phyloP scores from a whole-genome alignment of 1,284 basidiomycete species.

The Rhodotorula sp. region DNA sequence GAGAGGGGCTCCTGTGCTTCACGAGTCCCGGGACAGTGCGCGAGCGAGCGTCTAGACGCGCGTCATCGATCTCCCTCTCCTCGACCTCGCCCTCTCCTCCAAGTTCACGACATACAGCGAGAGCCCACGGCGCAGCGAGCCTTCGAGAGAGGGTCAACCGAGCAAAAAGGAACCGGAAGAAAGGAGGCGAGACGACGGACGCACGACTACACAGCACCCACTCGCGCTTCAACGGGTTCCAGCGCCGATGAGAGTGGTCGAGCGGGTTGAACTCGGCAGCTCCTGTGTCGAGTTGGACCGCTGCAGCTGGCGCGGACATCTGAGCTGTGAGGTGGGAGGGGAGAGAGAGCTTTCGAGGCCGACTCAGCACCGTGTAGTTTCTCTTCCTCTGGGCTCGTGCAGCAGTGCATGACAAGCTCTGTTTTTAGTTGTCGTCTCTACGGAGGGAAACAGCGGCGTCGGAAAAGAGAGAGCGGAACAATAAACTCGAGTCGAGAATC shows the following conservation, averaged over 20 bases:
- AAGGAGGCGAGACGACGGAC: slow-evolving; percentile 1
- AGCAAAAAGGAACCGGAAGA: no score
- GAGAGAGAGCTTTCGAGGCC: no score
- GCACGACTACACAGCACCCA: slow-evolving; percentile 60
- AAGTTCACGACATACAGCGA: no score
- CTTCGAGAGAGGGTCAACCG: no score
- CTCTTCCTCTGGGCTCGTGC: no score
- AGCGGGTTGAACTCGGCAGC: slow-evolving; percentile 45
- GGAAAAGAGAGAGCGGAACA: no score
- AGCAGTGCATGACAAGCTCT: no score
- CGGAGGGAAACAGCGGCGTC: no score
- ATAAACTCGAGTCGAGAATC: no score
- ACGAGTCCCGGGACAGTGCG: neutral
- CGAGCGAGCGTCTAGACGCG: neutral
- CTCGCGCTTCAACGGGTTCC: slow-evolving; percentile 51
- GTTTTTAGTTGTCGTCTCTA: no score
- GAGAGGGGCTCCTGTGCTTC: neutral
- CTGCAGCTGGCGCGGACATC: neutral
- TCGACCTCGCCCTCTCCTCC: neutral
- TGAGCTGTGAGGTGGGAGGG: neutral
- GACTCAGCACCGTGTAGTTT: no score
- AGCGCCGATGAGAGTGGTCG: slow-evolving; percentile 46
- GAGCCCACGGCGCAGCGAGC: no score
- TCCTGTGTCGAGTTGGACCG: neutral
- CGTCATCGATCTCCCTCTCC: neutral